Base-by-base conservation (phyloP, 495 filamentous ascomycete species). In the Chaetomium fimeti region DNA sequence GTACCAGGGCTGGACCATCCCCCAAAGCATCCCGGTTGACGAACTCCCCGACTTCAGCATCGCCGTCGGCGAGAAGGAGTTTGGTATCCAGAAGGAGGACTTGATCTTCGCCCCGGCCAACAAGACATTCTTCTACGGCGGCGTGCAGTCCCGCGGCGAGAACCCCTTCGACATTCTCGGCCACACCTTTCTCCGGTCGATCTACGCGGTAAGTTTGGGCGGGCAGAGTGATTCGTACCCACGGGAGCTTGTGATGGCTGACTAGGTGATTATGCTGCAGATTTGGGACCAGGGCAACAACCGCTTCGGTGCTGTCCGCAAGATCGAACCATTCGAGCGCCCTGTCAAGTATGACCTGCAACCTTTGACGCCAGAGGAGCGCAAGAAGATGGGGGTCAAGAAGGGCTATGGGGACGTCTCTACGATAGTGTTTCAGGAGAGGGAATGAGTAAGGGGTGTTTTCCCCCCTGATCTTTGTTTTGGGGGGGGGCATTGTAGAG, bases 241-340 rank as follows among this genome's bases (percentile, higher is more conserved):
- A 18, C 22, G 51, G 16, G 0, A 13, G 8, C 16, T 0, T 2
- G 25, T 52, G 22, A 24, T 6, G 32, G 47, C 22, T 47, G 28
- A 18, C 48, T 43, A n/a, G 55, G 60, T 62, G 13, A 66, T 20
- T 53, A 6, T 22, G 40, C 1, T 32, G 32, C 68, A 89, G 87
- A 82, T 93, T 58, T 92, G 90, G 74, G 90, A 93, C 71, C 84
- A 89, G 62, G 89, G 90, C 55, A 87, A 90, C 67, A 78, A 68
- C 68, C 85, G 83, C 22, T 88, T 93, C 68, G 90, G 90, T 25
- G 83, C 83, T 56, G 88, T 91, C 27, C 85, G 87, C 64, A 84
- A 89, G 69, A 78, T 81, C 40, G 82, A 89, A 5, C 13, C 51
- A 27, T 49, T 49, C 18, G 5, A 22, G n/a, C 45, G 8, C 18